Evolutionary conservation across 1,139 yeast species (phyloP), one percentile per base, ranked within the genome.

Genomic region (Schizosaccharomyces versatilis): DNA sequence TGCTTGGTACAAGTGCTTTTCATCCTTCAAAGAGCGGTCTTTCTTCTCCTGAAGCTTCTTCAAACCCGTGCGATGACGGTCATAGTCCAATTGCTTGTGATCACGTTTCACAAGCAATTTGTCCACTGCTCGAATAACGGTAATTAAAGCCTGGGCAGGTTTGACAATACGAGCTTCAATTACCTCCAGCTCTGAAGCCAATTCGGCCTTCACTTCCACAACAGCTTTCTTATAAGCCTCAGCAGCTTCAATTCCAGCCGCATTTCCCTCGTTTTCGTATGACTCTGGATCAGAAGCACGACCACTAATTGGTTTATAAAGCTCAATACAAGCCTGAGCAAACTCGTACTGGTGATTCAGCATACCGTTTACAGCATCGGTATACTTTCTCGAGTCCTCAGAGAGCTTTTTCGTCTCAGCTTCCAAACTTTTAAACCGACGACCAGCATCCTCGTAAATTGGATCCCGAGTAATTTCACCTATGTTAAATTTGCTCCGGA

Each of bases 71-170:
- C 78, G 77, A 66, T 78, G 90, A 61, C 98, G 80, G 66, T 90
- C 99, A 63, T 90, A 74, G 69, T 90, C 99, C 62, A 90, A 72
- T 69, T 84, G 94, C 70, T 90, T 90, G 69, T 90, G 98, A 62
- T 84, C 88, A 70, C 99, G 81, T 71, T 90, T 90, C 56, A 84
- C 78, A 36, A 96, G 81, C 94, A 88, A 85, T 69, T 88, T 93
- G 61, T 95, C 76, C 63, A 90, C 85, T 17, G 79, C 67, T 61
- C 80, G 79, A 64, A 88, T 85, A 56, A 90, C 81, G 64, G 79
- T 79, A 62, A 90, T 74, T 62, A 90, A 70, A 64, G 90, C 97
- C 65, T 84, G 93, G 6, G 97, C 94, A 0, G 99, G 99, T 54
- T 77, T 76, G 54, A 90, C 86, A 62, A 90, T 80, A 64, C 95